Evolutionary conservation across 2,329 filamentous ascomycete genomes (phyloP).

Genomic region (Diaporthe amygdali): DNA sequence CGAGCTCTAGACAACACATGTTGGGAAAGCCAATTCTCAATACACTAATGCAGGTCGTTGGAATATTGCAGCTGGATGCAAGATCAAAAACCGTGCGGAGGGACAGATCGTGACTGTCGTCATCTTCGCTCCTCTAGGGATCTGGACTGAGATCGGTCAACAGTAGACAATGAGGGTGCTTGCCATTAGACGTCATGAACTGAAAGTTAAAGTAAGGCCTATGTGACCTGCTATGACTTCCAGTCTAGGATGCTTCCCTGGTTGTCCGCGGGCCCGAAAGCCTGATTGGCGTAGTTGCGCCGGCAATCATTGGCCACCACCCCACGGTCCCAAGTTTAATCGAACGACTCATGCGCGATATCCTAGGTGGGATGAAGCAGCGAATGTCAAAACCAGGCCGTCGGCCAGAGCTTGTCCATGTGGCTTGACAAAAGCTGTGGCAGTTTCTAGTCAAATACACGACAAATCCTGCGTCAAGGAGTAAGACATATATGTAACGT

Average conservation of each 20-base stretch:
- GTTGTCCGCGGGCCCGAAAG: neutral
- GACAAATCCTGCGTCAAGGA: neutral
- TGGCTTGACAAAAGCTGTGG: neutral
- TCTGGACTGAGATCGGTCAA: neutral
- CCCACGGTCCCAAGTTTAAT: neutral
- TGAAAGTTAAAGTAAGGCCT: neutral
- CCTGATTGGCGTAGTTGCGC: neutral
- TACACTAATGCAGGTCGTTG: neutral
- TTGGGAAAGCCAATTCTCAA: neutral
- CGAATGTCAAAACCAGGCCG: neutral
- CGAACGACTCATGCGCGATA: neutral
- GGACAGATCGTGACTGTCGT: neutral
- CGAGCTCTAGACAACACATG: neutral
- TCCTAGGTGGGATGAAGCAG: neutral
- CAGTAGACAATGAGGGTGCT: neutral
- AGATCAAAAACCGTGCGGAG: neutral
- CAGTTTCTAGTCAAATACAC: neutral
- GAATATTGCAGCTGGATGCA: neutral
- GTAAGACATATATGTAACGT: neutral
- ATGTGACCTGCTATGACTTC: neutral
- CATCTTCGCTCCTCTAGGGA: neutral
- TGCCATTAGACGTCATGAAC: conserved; percentile 2
- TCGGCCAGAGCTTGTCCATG: neutral
- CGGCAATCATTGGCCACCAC: neutral
- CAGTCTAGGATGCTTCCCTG: neutral